Conservation (phyloP, 192 early-diverging fungal genomes). For the Backusella psychrophila region DNA sequence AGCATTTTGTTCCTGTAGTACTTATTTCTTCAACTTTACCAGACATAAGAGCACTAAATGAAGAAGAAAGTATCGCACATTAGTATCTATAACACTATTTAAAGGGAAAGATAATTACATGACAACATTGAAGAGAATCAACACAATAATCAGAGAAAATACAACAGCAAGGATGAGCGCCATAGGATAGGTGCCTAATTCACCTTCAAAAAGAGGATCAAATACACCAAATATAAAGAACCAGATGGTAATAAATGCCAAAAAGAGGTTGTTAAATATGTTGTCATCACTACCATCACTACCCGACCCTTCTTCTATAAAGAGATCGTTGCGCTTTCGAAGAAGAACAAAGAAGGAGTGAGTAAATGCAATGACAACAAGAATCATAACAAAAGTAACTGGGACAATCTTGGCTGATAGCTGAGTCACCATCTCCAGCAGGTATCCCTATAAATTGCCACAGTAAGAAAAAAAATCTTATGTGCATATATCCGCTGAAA, state of each 20-base stretch:
- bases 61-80: background rate
- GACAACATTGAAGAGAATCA: slow-evolving; percentile 16
- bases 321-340: background rate
- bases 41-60: background rate
- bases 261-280: background rate
- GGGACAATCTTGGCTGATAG: background rate
- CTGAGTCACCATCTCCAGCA: slow-evolving; percentile 9
- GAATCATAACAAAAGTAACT: background rate
- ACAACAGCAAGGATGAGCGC: background rate
- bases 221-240: slow-evolving; percentile 16
- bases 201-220: background rate
- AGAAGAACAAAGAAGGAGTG: slow-evolving; percentile 2
- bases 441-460: background rate
- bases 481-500: background rate
- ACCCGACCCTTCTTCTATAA: background rate
- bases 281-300: background rate
- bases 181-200: background rate
- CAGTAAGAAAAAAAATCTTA: background rate
- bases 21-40: background rate
- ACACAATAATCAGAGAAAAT: slow-evolving; percentile 1
- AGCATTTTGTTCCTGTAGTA: background rate
- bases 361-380: slow-evolving; percentile 12
- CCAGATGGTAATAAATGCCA: background rate
- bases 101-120: slow-evolving; percentile 8
- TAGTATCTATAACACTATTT: background rate